Evolutionary conservation across 73 alveolate genomes (phyloP), one percentile per base, ranked within the genome.

Genomic region (Loxodes magnus): DNA sequence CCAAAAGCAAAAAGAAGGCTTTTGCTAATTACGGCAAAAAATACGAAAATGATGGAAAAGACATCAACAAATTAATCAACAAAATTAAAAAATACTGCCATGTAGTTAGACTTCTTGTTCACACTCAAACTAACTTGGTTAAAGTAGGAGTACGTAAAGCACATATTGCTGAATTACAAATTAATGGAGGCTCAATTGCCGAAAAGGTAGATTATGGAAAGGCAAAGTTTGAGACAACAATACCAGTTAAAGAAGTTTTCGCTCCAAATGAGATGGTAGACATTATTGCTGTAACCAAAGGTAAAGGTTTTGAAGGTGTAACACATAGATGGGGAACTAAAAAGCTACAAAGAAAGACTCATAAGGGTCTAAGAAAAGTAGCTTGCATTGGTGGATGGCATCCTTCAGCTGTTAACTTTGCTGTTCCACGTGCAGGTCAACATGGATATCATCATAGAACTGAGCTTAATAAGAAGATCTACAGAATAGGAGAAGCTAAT

Each of bases 361-460:
- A 95, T 70, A 94, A 99, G 82, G 99, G 99, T 55, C 87, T 90
- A 71, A 84, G 99, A 71, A 93, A 92, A 85, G 99, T 95, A 51
- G 99, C 97, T 37, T 95, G 99, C 84, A 93, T 95, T 67, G 99
- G 99, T 43, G 84, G 97, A 31, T 95, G 99, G 99, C 99, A 95
- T 93, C 99, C 99, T 50, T 85, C 99, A 49, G 87, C 96, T 56
- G 98, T 95, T 56, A 84, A 90, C 75, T 95, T 87, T 85, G 88
- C 96, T 29, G 98, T 91, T 43, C 98, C 99, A 46, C 79, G 99
- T 66, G 82, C 98, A 14, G 99, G 99, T 76, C 98, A 95, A 84
- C 86, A 74, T 62, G 99, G 99, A 39, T 95, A 93, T 64, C 97
- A 91, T 81, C 98, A 90, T 64, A 94, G 99, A 76, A 95, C 99